Evolutionary conservation across 352 stramenopile species (phyloP), one percentile per base, ranked within the genome.

Genomic region (Phytopythium kandeliae): DNA sequence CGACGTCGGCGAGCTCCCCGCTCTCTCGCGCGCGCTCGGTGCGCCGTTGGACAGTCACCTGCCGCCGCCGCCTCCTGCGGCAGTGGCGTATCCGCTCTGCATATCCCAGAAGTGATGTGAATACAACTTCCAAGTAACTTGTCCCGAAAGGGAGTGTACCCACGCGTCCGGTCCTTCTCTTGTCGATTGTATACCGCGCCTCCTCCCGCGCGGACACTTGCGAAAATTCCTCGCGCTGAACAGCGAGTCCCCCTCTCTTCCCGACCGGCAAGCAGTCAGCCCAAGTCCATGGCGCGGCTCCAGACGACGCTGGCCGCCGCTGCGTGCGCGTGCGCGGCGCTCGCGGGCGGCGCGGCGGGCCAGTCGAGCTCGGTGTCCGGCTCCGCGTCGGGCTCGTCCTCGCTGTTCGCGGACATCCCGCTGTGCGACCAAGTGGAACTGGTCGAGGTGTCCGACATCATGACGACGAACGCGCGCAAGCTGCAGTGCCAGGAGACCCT

Each of bases 391-490:
- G 56, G 57, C 46, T 38, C 74, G 38, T 58, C 67, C 36, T 60
- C 66, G 35, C 57, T 66, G 43, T 63, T 74, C 28, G 51, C 57
- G n/a, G 58, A 60, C 26, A 76, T 83, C 51, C 55, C 57, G 43
- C 55, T 71, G 28, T 89, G 78, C 55, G 63, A 67, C 56, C 48
- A 64, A 44, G 60, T 50, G 8, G 55, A 85, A 54, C 51, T 85
- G 54, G 48, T 83, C 54, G 63, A 55, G 10, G 63, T 62, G 33
- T 21, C 66, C 37, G n/a, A 48, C 3, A 59, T 65, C 15, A 50
- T 85, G 26, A 71, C 56, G 16, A 82, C 55, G 28, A 86, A 85
- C 59, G 33, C 68, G 61, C 76, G 72, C 49, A 79, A 81, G 51
- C 40, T 54, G 38, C 61, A 77, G 51, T 90, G 78, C 54, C 55